Percentiles rank a stretch among this genome's conserved stretches.
Evolutionary conservation across 2,329 filamentous ascomycete genomes (phyloP).

Genomic region (Cercospora beticola): DNA sequence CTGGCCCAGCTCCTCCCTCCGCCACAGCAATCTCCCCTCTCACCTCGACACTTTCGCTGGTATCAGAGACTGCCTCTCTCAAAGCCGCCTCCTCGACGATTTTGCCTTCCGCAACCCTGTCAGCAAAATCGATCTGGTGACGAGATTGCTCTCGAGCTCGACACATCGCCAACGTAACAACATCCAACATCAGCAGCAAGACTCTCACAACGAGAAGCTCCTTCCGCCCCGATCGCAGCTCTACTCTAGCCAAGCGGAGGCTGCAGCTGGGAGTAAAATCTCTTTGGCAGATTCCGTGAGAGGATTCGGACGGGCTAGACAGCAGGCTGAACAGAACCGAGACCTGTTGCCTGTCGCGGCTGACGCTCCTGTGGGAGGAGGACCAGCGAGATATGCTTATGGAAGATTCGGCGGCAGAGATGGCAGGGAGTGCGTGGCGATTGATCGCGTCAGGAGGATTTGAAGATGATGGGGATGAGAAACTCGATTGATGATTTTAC

Average conservation of each 20-base stretch:
- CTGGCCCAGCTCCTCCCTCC: constrained; percentile 54
- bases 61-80: constrained; percentile 73
- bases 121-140: constrained; percentile 67
- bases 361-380: constrained; percentile 1
- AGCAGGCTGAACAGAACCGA: not conserved
- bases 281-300: constrained; percentile 36
- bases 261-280: constrained; percentile 30
- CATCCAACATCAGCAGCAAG: constrained; percentile 28
- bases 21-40: constrained; percentile 60
- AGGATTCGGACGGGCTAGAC: constrained; percentile 36
- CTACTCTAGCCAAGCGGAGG: constrained; percentile 7
- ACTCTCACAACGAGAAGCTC: not conserved
- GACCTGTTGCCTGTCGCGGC: not conserved
- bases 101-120: constrained; percentile 68
- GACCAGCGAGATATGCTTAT: constrained; percentile 52
- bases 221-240: constrained; percentile 9
- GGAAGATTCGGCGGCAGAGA: constrained; percentile 59
- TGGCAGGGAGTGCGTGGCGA: constrained; percentile 59
- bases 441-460: constrained; percentile 51
- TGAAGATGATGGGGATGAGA: not conserved
- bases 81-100: constrained; percentile 69
- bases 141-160: constrained; percentile 60
- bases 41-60: constrained; percentile 66
- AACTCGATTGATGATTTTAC: not conserved
- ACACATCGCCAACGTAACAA: constrained; percentile 48